A percentile compares a stretch with the other conserved stretches of the same genome.
Conservation (phyloP, 306 rosid genomes). For the Inga oerstediana region DNA sequence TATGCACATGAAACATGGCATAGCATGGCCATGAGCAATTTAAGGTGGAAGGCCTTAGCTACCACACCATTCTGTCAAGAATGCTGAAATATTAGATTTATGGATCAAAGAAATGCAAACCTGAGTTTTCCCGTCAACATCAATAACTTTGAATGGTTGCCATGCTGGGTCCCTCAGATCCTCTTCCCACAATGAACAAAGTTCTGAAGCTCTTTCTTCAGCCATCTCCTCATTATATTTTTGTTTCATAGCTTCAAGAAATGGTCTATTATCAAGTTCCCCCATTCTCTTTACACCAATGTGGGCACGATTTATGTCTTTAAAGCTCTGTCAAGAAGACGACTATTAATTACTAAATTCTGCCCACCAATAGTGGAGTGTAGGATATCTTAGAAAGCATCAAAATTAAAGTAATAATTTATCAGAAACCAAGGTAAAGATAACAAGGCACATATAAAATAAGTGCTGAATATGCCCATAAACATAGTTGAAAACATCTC, state of each 20-base stretch:
- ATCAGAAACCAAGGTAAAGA: not conserved
- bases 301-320: constrained; percentile 52
- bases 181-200: constrained; percentile 94
- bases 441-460: constrained; percentile 20
- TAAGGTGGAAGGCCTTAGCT: constrained; percentile 32
- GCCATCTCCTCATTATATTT: constrained; percentile 77
- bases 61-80: constrained; percentile 53
- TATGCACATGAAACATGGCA: not conserved
- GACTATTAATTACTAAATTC: not conserved
- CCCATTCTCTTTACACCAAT: constrained; percentile 95
- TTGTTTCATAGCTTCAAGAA: constrained; percentile 71
- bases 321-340: constrained; percentile 51
- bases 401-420: not conserved
- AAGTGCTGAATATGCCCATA: constrained; percentile 7
- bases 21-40: not conserved
- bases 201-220: constrained; percentile 78
- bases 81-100: constrained; percentile 19
- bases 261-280: constrained; percentile 80
- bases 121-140: constrained; percentile 55
- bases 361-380: not conserved
- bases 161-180: constrained; percentile 89
- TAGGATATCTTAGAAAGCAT: constrained; percentile 23
- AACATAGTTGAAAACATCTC: not conserved
- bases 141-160: constrained; percentile 81
- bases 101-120: constrained; percentile 42